phyloP scores from a whole-genome alignment of 306 rosid species.

The Dalbergia cochinchinensis region DNA sequence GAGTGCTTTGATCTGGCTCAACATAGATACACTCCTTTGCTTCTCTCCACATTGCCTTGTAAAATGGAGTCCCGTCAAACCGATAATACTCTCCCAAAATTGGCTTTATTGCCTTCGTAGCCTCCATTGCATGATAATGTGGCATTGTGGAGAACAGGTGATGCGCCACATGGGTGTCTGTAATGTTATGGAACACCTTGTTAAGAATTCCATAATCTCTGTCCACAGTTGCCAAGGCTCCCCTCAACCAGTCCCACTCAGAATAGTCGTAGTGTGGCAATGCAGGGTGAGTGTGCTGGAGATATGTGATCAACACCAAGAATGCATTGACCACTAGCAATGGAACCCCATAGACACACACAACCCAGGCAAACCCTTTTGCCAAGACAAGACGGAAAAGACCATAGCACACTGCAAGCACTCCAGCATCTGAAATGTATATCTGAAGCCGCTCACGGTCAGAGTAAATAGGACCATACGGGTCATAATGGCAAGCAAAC shows the following conservation, averaged over 20 bases:
- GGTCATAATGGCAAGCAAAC: constrained; percentile 90
- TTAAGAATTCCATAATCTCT: constrained; percentile 89
- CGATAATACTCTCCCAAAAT: constrained; percentile 91
- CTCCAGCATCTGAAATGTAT: constrained; percentile 74
- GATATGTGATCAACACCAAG: constrained; percentile 84
- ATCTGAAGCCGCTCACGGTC: constrained; percentile 83
- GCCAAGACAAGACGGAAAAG: constrained; percentile 68
- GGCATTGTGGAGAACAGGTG: constrained; percentile 96
- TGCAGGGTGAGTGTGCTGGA: constrained; percentile 95
- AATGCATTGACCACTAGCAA: constrained; percentile 81
- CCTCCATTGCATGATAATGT: constrained; percentile 96
- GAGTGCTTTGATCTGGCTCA: constrained; percentile 69
- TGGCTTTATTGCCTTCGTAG: constrained; percentile 89
- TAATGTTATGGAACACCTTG: constrained; percentile 94
- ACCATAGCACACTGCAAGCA: constrained; percentile 66
- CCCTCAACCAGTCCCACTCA: constrained; percentile 97
- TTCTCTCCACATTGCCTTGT: constrained; percentile 87
- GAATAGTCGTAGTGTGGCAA: constrained; percentile 86
- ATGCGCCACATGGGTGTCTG: constrained; percentile 97
- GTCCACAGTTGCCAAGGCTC: constrained; percentile 93
- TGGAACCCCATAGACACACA: constrained; percentile 83
- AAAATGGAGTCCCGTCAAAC: constrained; percentile 70
- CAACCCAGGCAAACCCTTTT: constrained; percentile 81
- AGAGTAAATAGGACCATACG: constrained; percentile 84
- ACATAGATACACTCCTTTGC: constrained; percentile 84